Conservation (phyloP, 805 yeast species). For the Kockiozyma suomiensis region DNA sequence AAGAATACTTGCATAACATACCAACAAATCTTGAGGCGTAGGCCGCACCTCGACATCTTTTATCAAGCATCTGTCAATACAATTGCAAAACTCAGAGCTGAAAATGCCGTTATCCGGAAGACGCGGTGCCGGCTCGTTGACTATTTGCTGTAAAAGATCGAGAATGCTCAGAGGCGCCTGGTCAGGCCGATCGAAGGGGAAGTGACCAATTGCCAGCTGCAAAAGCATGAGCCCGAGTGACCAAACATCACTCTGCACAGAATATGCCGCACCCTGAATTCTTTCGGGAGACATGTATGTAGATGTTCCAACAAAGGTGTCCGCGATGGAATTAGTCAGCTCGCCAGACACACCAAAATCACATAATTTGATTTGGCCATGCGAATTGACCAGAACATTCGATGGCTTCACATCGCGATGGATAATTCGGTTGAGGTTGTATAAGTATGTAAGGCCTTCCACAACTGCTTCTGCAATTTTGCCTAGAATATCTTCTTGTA, state of each 20-base stretch:
- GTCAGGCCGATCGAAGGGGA: conserved; percentile 56
- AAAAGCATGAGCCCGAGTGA: conserved; percentile 87
- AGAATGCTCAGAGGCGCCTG: conserved; percentile 76
- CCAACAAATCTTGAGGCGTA: conserved; percentile 69
- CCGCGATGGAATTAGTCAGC: conserved; percentile 93
- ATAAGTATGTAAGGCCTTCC: conserved; percentile 78
- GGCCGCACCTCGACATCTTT: conserved; percentile 70
- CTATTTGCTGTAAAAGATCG: conserved; percentile 88
- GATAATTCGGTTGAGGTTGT: conserved; percentile 81
- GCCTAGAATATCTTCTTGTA: conserved; percentile 69
- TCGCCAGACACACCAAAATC: conserved; percentile 99
- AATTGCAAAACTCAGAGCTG: conserved; percentile 58
- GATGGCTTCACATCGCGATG: conserved; percentile 97
- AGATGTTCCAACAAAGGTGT: conserved; percentile 97
- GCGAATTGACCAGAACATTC: conserved; percentile 82
- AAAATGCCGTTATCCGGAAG: conserved; percentile 52
- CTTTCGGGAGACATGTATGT: conserved; percentile 95
- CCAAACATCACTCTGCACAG: conserved; percentile 98
- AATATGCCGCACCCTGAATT: conserved; percentile 90
- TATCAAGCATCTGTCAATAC: conserved; percentile 72
- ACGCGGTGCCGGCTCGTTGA: conserved; percentile 86
- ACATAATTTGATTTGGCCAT: conserved; percentile 87
- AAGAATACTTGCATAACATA: not conserved
- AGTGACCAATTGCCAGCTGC: conserved; percentile 82
- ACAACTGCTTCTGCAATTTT: conserved; percentile 76